Evolutionary conservation across 1,284 basidiomycete species (phyloP).

Genomic region (Moniliella sp.): DNA sequence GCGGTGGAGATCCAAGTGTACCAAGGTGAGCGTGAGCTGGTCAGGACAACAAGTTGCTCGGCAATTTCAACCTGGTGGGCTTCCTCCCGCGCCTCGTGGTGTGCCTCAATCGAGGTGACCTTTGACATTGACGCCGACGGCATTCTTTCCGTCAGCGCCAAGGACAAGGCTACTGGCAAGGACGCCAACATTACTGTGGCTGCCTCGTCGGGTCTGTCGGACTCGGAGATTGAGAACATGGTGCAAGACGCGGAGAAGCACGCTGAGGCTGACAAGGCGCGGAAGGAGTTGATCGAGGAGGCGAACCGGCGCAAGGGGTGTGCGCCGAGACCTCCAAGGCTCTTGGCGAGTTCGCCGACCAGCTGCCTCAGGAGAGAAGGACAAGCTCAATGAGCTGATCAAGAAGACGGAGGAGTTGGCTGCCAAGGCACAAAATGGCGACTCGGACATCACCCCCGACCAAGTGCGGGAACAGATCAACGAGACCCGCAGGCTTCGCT

Average conservation of each 20-base stretch:
- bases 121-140: slow-evolving; percentile 96
- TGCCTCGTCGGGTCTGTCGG: slow-evolving; percentile 80
- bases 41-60: slow-evolving; percentile 94
- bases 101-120: slow-evolving; percentile 95
- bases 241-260: slow-evolving; percentile 78
- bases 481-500: slow-evolving; percentile 80
- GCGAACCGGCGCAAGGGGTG: slow-evolving; percentile 89
- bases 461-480: slow-evolving; percentile 74
- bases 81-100: slow-evolving; percentile 91
- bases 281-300: slow-evolving; percentile 76
- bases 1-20: slow-evolving; percentile 70
- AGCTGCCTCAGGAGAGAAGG: slow-evolving; percentile 72
- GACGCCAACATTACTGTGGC: slow-evolving; percentile 94
- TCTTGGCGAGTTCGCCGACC: slow-evolving; percentile 90
- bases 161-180: slow-evolving; percentile 89
- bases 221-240: slow-evolving; percentile 95
- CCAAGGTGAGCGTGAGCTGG: slow-evolving; percentile 93
- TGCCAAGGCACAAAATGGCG: slow-evolving; percentile 68
- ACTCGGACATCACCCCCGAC: no score
- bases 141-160: slow-evolving; percentile 87
- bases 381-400: slow-evolving; percentile 52
- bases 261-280: slow-evolving; percentile 50
- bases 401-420: slow-evolving; percentile 75
- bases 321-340: slow-evolving; percentile 88
- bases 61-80: slow-evolving; percentile 76